Evolutionary conservation across 140 eudicot species (phyloP), one percentile per base, ranked within the genome.

Genomic region (Flaveria floridana): DNA sequence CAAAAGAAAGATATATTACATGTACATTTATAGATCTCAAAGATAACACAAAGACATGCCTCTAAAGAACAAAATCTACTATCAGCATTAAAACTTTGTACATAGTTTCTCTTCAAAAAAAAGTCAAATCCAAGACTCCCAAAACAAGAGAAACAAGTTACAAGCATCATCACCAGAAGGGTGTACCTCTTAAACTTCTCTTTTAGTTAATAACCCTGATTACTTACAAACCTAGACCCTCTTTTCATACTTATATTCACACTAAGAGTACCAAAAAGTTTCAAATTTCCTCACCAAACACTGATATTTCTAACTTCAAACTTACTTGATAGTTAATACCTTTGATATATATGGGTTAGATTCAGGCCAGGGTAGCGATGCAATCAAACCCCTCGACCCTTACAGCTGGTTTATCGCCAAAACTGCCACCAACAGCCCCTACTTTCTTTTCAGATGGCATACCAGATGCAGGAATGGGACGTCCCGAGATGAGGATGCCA

Each of bases 351-450:
- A 11, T 6, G 69, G 74, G 77, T 61, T 67, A 37, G 52, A 42
- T 58, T 76, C 83, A 91, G 20, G 91, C 97, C 85, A 83, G 64
- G 58, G 97, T 76, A 47, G 92, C 86, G 86, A 88, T 88, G 84
- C 90, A 91, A 53, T 91, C 90, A 26, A 91, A 91, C 80, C 97
- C 97, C 77, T 88, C 96, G 41, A 91, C 64, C 70, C 97, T 84
- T 19, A 88, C 88, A 15, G 90, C 89, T 30, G 96, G 96, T 19
- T 88, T 86, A 80, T 82, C 82, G 21, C 96, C 96, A 91, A 91
- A 88, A 86, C 68, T 88, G 20, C 85, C 85, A 79, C 91, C 52
- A 41, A 53, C 85, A 14, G 82, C 76, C 15, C 88, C 89, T 19
- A 89, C 88, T 80, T 83, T 87, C 70, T 81, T 80, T 71, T 83